These are phyloP conservation scores for Hemileccinum rubropunctum DNA, from an alignment of 768 basidiomycete genomes.

Conservation along the genomic window DNA sequence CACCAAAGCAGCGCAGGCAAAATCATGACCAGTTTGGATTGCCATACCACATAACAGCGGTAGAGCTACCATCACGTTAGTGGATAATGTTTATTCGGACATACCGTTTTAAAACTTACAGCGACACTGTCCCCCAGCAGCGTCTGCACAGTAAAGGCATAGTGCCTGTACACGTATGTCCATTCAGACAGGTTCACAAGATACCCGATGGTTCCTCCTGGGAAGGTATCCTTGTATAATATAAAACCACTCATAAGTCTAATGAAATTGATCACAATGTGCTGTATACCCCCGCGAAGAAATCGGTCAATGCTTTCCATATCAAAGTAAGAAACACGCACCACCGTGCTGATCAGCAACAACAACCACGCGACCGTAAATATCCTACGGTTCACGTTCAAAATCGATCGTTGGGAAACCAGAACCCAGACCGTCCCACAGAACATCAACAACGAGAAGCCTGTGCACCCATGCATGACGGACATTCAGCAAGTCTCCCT, in stretches of 20 bases:
- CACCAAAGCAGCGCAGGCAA: slow-evolving; percentile 31
- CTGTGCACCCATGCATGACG: slow-evolving; percentile 9
- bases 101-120: slow-evolving; percentile 11
- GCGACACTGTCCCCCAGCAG: slow-evolving; percentile 31
- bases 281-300: slow-evolving; percentile 8
- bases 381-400: slow-evolving; percentile 22
- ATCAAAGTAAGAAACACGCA: slow-evolving; percentile 6
- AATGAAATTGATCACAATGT: slow-evolving; percentile 24
- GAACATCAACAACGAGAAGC: slow-evolving; percentile 38
- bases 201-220: slow-evolving; percentile 21
- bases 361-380: slow-evolving; percentile 24
- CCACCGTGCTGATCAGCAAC: slow-evolving; percentile 29
- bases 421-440: slow-evolving; percentile 29
- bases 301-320: not conserved
- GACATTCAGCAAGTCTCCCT: not conserved
- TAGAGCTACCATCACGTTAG: slow-evolving; percentile 19
- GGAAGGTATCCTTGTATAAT: slow-evolving; percentile 7
- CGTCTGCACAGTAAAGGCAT: slow-evolving; percentile 25
- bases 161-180: slow-evolving; percentile 31
- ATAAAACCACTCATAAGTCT: slow-evolving; percentile 28
- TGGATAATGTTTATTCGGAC: not conserved
- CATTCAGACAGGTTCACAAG: slow-evolving; percentile 25
- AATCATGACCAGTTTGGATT: slow-evolving; percentile 23
- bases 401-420: slow-evolving; percentile 1
- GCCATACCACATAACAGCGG: slow-evolving; percentile 34